phyloP scores from a whole-genome alignment of 495 filamentous ascomycete species.

The Tuber indicum region DNA sequence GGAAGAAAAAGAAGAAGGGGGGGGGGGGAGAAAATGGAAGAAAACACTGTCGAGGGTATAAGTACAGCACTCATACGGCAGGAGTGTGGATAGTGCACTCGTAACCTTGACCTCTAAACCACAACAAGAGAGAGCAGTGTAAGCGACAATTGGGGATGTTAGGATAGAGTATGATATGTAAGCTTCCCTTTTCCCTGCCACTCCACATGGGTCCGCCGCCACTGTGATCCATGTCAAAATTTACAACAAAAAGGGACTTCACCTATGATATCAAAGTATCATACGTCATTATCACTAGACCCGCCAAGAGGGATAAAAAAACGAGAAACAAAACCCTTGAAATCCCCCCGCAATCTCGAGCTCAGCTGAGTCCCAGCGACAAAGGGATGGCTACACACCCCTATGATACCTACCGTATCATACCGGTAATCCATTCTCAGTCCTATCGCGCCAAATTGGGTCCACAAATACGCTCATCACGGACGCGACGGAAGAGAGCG shows the following conservation, averaged over 20 bases:
- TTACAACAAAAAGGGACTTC: not conserved
- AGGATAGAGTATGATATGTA: not conserved
- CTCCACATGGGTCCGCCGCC: not conserved
- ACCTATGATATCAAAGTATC: not conserved
- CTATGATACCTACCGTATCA: too few relatives aligned
- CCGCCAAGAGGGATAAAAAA: not conserved
- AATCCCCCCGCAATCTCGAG: not conserved
- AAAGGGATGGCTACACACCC: not conserved
- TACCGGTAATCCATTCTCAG: not conserved
- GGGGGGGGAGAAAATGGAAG: constrained; percentile 6
- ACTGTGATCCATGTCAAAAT: not conserved
- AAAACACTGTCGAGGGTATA: not conserved
- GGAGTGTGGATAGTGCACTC: not conserved
- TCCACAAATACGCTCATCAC: not conserved
- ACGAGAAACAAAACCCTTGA: not conserved
- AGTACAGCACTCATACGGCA: not conserved
- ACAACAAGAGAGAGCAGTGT: not conserved
- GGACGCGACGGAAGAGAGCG: not conserved
- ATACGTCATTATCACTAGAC: not conserved
- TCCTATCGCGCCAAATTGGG: not conserved
- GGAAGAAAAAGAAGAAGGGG: not conserved
- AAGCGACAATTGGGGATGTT: not conserved
- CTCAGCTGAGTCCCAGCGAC: not conserved
- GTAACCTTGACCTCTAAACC: not conserved
- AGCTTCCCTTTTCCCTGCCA: not conserved